Evolutionary conservation across 768 basidiomycete genomes (phyloP).

Genomic region (Lepiota venenata): DNA sequence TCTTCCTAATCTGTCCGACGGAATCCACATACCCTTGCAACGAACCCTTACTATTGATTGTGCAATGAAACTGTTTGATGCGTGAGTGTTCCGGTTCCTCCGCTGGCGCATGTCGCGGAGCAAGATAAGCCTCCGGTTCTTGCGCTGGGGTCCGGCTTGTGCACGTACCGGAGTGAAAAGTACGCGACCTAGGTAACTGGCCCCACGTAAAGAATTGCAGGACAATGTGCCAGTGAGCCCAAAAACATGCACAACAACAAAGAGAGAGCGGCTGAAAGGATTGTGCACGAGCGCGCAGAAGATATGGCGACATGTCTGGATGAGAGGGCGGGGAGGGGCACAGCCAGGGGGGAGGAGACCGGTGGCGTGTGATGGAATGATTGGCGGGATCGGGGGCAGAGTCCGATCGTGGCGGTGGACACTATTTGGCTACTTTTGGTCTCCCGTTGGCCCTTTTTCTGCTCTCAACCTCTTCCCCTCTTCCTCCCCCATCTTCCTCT

Average conservation of each 20-base stretch:
- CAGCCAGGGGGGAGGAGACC: background rate
- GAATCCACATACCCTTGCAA: conserved; percentile 8
- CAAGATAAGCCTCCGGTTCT: conserved; percentile 1
- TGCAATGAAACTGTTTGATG: background rate
- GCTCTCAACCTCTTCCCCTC: conserved; percentile 16
- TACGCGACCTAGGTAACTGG: background rate
- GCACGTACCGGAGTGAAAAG: background rate
- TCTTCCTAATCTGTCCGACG: background rate
- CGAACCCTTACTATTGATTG: background rate
- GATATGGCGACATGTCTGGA: background rate
- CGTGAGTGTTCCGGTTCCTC: background rate
- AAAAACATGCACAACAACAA: background rate
- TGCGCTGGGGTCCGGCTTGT: background rate
- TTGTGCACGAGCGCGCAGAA: background rate
- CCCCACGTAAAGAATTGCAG: background rate
- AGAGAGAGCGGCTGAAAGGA: background rate
- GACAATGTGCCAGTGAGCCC: background rate
- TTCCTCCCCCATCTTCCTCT: conserved; percentile 20
- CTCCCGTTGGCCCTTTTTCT: conserved; percentile 15
- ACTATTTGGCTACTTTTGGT: conserved; percentile 16
- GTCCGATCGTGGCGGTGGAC: conserved; percentile 24
- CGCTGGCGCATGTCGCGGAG: background rate
- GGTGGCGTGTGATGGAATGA: conserved; percentile 6
- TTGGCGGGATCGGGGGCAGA: conserved; percentile 29
- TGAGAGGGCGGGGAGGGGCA: background rate